Conservation (phyloP, 2,329 filamentous ascomycete species). For the Akanthomyces lecanii region DNA sequence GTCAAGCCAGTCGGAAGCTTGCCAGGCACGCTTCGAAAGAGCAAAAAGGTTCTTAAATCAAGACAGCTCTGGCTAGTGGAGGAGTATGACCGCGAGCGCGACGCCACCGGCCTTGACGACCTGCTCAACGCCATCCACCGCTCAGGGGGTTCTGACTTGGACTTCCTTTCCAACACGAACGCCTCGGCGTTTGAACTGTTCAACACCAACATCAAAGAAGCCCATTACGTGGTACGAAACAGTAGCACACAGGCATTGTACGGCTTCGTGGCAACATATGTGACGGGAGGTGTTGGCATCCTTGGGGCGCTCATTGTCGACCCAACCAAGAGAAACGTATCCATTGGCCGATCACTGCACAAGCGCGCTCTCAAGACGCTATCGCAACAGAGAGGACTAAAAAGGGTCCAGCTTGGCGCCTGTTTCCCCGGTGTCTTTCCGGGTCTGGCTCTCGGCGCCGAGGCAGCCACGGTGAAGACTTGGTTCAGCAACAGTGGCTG, state of each 20-base stretch:
- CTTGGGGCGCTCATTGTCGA: constrained; percentile 89
- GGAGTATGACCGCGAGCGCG: constrained; percentile 75
- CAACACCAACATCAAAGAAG: constrained; percentile 67
- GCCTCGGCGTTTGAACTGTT: constrained; percentile 73
- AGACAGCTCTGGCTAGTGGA: constrained; percentile 94
- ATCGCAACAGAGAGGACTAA: constrained; percentile 63
- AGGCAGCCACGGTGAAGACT: constrained; percentile 47
- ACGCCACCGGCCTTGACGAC: constrained; percentile 68
- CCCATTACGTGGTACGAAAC: constrained; percentile 89
- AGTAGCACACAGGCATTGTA: constrained; percentile 88
- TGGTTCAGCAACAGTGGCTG: constrained; percentile 93
- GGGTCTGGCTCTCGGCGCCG: constrained; percentile 64
- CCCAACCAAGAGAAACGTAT: constrained; percentile 77
- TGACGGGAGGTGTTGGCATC: constrained; percentile 65
- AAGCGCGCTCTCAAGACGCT: constrained; percentile 76
- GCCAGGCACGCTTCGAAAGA: constrained; percentile 76
- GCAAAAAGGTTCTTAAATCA: constrained; percentile 82
- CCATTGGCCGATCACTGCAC: constrained; percentile 86
- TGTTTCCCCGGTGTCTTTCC: constrained; percentile 81
- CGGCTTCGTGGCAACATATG: constrained; percentile 89
- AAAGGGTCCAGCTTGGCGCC: constrained; percentile 76
- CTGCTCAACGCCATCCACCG: constrained; percentile 68
- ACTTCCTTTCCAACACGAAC: constrained; percentile 65
- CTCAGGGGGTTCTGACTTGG: constrained; percentile 60
- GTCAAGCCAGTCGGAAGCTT: constrained; percentile 55